These are phyloP conservation scores for Petunia hybrid DNA, from an alignment of 305 asterid species.

Conservation along the genomic window DNA sequence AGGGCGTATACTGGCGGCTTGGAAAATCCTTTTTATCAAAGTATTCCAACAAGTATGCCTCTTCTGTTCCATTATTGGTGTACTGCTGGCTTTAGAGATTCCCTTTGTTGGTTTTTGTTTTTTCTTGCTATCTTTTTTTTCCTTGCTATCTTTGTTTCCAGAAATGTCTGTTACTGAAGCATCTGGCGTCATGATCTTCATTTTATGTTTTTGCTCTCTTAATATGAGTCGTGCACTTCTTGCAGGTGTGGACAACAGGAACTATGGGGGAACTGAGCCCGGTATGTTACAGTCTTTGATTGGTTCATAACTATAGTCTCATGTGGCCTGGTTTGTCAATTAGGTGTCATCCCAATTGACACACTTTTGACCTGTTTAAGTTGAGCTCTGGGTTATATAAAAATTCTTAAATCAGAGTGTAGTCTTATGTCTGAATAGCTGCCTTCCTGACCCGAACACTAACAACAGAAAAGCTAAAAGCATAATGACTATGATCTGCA, in stretches of 20 bases:
- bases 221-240: slow-evolving; percentile 18
- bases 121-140: background rate
- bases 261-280: slow-evolving; percentile 96
- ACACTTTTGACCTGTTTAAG: background rate
- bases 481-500: background rate
- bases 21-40: background rate
- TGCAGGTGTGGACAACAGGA: slow-evolving; percentile 92
- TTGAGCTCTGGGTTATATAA: background rate
- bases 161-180: background rate
- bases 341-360: background rate
- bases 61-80: background rate
- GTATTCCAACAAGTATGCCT: background rate
- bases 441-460: background rate
- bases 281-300: slow-evolving; percentile 46
- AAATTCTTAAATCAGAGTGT: background rate
- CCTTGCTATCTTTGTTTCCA: background rate
- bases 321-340: slow-evolving; percentile 9
- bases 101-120: background rate
- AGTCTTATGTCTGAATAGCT: background rate
- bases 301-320: background rate
- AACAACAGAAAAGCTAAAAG: background rate
- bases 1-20: background rate
- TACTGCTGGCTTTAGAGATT: background rate
- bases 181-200: slow-evolving; percentile 6
- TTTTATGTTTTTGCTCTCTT: background rate